Evolutionary conservation across 768 basidiomycete genomes (phyloP).

Genomic region (Auricularia sp.): DNA sequence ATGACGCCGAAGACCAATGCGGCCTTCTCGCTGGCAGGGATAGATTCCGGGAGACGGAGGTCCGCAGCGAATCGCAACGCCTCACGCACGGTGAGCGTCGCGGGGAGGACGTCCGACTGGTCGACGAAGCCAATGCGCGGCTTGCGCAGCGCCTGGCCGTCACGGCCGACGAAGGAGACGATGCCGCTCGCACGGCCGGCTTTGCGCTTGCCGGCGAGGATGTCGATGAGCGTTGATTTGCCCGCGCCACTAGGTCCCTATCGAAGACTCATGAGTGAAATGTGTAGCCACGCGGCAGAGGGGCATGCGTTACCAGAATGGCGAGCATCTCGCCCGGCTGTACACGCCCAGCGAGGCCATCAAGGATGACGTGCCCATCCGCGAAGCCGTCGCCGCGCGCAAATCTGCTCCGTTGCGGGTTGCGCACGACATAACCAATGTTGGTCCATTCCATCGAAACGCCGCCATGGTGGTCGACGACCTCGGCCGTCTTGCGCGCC

Average conservation of each 20-base stretch:
- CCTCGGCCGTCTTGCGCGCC: slow-evolving; percentile 37
- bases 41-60: slow-evolving; percentile 68
- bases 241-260: slow-evolving; percentile 84
- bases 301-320: slow-evolving; percentile 35
- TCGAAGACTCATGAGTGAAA: too few species aligned
- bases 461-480: slow-evolving; percentile 33
- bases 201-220: slow-evolving; percentile 78
- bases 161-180: slow-evolving; percentile 39
- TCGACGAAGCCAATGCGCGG: slow-evolving; percentile 74
- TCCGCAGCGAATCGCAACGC: slow-evolving; percentile 78
- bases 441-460: slow-evolving; percentile 58
- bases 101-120: slow-evolving; percentile 74
- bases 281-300: too few species aligned
- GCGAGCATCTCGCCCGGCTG: slow-evolving; percentile 77
- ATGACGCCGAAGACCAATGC: slow-evolving; percentile 57
- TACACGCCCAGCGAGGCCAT: slow-evolving; percentile 51
- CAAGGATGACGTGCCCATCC: slow-evolving; percentile 57
- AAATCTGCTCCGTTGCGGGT: not conserved
- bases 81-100: slow-evolving; percentile 71
- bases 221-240: slow-evolving; percentile 85
- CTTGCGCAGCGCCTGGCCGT: slow-evolving; percentile 6
- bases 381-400: slow-evolving; percentile 14
- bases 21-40: slow-evolving; percentile 50
- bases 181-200: slow-evolving; percentile 55
- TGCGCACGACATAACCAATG: slow-evolving; percentile 50